phyloP scores from a whole-genome alignment of 768 basidiomycete species.

The Podaxis rugospora region DNA sequence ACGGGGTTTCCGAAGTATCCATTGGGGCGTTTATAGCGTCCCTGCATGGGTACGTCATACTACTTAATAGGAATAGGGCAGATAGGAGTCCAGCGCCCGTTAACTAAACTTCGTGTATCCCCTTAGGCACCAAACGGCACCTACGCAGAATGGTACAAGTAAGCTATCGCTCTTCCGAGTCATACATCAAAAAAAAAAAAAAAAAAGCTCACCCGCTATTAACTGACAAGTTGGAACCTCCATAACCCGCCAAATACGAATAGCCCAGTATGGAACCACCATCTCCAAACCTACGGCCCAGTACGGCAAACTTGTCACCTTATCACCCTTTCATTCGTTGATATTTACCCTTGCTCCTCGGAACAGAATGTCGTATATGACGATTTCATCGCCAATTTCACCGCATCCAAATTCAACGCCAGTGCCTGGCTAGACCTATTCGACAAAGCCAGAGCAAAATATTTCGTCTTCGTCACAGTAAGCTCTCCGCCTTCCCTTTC shows the following conservation, averaged over 20 bases:
- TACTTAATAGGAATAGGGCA: no score
- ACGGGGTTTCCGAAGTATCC: constrained; percentile 28
- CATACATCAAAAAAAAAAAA: background rate
- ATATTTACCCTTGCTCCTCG: background rate
- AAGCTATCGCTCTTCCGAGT: constrained; percentile 19
- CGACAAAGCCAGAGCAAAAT: constrained; percentile 53
- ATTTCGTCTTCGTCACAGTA: constrained; percentile 54
- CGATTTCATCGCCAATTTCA: constrained; percentile 54
- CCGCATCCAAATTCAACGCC: constrained; percentile 48
- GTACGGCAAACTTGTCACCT: constrained; percentile 11
- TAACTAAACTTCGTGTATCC: background rate
- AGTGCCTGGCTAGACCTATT: constrained; percentile 52
- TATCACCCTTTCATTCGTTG: background rate
- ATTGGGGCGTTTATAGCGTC: constrained; percentile 46
- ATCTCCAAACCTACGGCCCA: constrained; percentile 44
- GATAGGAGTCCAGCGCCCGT: background rate
- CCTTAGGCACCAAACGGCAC: constrained; percentile 30
- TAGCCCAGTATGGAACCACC: constrained; percentile 43
- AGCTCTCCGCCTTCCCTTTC: constrained; percentile 10
- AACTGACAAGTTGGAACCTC: constrained; percentile 29
- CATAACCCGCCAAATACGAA: constrained; percentile 30
- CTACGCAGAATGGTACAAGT: constrained; percentile 59
- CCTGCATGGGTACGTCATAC: constrained; percentile 34
- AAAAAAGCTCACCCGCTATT: background rate
- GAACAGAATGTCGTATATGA: constrained; percentile 46